Base-by-base conservation (phyloP, 495 filamentous ascomycete genomes). In the Margaritispora aquatica region DNA sequence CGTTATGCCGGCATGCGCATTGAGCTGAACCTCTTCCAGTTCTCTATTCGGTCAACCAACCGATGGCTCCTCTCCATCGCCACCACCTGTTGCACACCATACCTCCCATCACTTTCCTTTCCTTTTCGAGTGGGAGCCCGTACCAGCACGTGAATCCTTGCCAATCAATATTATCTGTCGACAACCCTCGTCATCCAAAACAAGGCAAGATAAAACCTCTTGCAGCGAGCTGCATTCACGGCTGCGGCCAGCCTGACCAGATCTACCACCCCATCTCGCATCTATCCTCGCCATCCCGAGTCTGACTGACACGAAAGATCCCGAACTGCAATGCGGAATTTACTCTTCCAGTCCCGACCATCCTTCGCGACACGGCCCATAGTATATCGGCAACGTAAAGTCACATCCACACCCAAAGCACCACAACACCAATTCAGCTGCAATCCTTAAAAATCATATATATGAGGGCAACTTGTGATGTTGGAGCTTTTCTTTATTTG, bases 231-330 rank as follows among this genome's bases (percentile, higher is more conserved):
- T 34, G 51, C 51, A 53, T 9, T 44, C 17, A 44, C 38, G 38
- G 38, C 38, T 44, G 38, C 38, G 19, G 38, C 38, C 38, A 15
- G 10, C 38, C 38, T 53, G 21, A 2, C 51, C 23, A 53, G 51
- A 53, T 53, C 51, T 53, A 21, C 51, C n/a, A 34, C 38, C 38
- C n/a, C 38, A 44, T 44, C 38, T 44, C 38, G 17, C 38, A 44
- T 44, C 38, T 34, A 15, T 5, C 29, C 29, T 5, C 15, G 29
- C 29, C 29, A 34, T 51, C 49, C 49, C 49, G 13, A 51, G 10
- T 20, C 51, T 34, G 13, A 51, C 49, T 31, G 51, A 44, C 38
- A 44, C 38, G 38, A 44, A 44, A 17, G 24, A 29, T 17, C 11
- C 23, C 51, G 7, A 4, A 53, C 2, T 52, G 50, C 23, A 52